Base-by-base conservation (phyloP, 1,284 basidiomycete species). In the Gomphus bonarii region DNA sequence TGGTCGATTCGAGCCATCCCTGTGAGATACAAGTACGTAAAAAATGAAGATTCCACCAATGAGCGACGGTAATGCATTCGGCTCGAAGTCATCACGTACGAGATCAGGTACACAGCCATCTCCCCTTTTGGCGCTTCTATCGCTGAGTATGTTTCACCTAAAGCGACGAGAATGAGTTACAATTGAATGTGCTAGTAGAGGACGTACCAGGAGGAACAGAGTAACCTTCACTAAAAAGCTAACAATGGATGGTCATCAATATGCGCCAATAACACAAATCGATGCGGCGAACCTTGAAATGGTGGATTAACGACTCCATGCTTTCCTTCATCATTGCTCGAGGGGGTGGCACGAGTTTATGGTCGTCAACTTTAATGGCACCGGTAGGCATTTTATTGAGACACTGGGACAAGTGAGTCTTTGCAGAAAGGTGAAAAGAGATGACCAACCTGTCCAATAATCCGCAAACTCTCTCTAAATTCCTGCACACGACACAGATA, bases 71-170 rank as follows among this genome's bases (percentile, higher is more conserved):
- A 57, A n/a, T 18, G 43, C 1, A 18, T 9, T 16, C n/a, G 22
- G 42, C 20, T 51, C 46, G 31, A 40, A 35, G 30, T 57, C 46
- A 44, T 25, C 5, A 77, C 81, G 63, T 63, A 87, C 79, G 91
- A 95, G 60, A 97, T 91, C 55, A 97, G 84, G 74, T 93, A 97
- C 56, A 97, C 94, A 63, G 79, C 93, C 95, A 98, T 98, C 75
- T 98, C 94, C 61, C 95, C 95, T 76, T 99, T 99, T 58, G 95
- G 95, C 18, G 95, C 95, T 74, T 99, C 95, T 65, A 99, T 98
- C 4, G 95, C 93, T 56, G 84, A 85, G 76, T 99, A 99, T 0
- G 95, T 99, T 77, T 99, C 95, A 35, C 95, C 80, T 35, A 35
- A 10, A 31, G 47, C 5, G 14, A 51, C 31, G 25, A n/a, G 20